Evolutionary conservation across 768 basidiomycete species (phyloP).

Genomic region (Pulveroboletus sp.): DNA sequence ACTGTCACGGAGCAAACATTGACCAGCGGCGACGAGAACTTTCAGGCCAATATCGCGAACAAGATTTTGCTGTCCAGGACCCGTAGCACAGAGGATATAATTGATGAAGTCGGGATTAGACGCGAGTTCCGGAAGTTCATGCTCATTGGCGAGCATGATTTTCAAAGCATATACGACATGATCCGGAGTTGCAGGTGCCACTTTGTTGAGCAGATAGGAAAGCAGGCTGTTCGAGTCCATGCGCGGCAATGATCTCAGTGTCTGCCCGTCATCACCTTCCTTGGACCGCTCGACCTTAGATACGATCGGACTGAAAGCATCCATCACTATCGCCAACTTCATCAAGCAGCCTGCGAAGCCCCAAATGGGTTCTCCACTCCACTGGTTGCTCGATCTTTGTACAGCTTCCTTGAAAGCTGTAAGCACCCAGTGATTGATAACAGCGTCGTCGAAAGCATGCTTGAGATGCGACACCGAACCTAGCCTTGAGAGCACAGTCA

Average conservation of each 20-base stretch:
- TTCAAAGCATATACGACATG: slow-evolving; percentile 2
- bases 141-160: not conserved
- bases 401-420: not conserved
- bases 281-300: not conserved
- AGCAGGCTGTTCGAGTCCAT: not conserved
- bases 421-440: not conserved
- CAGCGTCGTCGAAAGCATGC: not conserved
- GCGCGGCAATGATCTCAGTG: too few species aligned
- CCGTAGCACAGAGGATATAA: slow-evolving; percentile 2
- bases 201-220: slow-evolving; percentile 1
- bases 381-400: not conserved
- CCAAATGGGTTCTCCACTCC: not conserved
- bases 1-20: not conserved
- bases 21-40: not conserved
- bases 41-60: slow-evolving; percentile 1
- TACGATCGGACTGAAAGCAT: not conserved
- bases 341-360: slow-evolving; percentile 1
- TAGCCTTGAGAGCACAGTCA: slow-evolving; percentile 1
- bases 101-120: slow-evolving; percentile 2
- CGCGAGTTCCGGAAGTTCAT: not conserved
- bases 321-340: not conserved
- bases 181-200: not conserved
- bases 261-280: too few species aligned
- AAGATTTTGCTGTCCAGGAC: not conserved
- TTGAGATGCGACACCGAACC: not conserved